These are phyloP conservation scores for Atalantia buxifolia DNA, from an alignment of 345 rosid genomes.

Conservation along the genomic window DNA sequence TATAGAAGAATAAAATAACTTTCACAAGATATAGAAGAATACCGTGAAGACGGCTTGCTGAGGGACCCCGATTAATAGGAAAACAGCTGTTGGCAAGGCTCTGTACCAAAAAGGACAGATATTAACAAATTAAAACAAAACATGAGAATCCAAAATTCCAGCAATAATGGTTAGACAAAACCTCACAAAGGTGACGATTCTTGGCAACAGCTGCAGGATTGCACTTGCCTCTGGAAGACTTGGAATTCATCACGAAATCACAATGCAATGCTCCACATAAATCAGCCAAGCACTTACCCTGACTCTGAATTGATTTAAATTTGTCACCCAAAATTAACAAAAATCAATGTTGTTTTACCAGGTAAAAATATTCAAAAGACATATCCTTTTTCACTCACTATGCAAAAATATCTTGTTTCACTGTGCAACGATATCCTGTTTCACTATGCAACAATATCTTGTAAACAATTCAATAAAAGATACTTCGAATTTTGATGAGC, in stretches of 20 bases:
- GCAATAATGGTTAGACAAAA: constrained; percentile 21
- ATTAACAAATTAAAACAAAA: neutral
- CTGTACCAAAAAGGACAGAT: constrained; percentile 37
- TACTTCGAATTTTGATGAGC: neutral
- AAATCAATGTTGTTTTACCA: neutral
- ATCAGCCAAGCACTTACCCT: constrained; percentile 84
- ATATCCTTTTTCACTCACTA: neutral
- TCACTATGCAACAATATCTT: neutral
- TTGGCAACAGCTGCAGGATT: constrained; percentile 82
- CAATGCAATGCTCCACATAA: constrained; percentile 96
- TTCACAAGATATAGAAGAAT: constrained; percentile 16
- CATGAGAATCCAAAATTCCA: neutral
- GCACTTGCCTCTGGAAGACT: constrained; percentile 65
- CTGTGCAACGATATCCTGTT: neutral
- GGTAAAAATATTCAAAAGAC: neutral
- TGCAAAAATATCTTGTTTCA: neutral
- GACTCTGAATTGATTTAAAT: constrained; percentile 49
- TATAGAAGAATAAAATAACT: constrained; percentile 24
- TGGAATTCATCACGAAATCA: constrained; percentile 62
- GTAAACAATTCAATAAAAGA: neutral
- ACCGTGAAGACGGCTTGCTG: constrained; percentile 92
- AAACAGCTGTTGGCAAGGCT: constrained; percentile 88
- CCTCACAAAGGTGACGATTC: constrained; percentile 94
- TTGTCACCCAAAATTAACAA: neutral
- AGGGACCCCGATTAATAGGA: constrained; percentile 67